A percentile compares a stretch with the other conserved stretches of the same genome.
phyloP scores from a whole-genome alignment of 2,329 filamentous ascomycete genomes.

The Monosporascus sp. region DNA sequence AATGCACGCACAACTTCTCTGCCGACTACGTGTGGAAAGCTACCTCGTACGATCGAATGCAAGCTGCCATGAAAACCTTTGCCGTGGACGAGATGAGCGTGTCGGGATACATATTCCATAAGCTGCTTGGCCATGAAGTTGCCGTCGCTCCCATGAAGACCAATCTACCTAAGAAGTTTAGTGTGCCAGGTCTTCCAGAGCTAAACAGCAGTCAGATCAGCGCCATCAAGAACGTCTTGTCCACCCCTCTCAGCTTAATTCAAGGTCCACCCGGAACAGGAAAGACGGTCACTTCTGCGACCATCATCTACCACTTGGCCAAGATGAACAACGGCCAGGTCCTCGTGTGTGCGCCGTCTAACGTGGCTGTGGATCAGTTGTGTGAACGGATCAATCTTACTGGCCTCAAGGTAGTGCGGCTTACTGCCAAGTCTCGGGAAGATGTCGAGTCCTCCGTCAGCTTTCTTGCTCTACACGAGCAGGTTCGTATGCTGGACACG shows the following conservation, averaged over 20 bases:
- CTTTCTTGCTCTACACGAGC: slow-evolving; percentile 91
- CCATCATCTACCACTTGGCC: slow-evolving; percentile 95
- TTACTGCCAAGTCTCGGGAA: slow-evolving; percentile 97
- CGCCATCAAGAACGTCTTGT: slow-evolving; percentile 90
- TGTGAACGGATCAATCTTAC: slow-evolving; percentile 95
- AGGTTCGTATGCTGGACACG: slow-evolving; percentile 95
- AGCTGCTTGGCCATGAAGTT: slow-evolving; percentile 90
- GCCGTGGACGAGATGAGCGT: slow-evolving; percentile 97
- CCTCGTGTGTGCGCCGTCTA: slow-evolving; percentile 92
- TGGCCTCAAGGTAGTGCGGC: slow-evolving; percentile 89
- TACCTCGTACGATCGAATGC: slow-evolving; percentile 98
- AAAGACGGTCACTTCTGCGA: slow-evolving; percentile 97
- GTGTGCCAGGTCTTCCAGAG: slow-evolving; percentile 87
- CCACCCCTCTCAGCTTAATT: slow-evolving; percentile 90
- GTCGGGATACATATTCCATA: slow-evolving; percentile 97
- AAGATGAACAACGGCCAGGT: slow-evolving; percentile 95
- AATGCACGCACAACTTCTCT: slow-evolving; percentile 96
- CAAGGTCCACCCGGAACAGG: slow-evolving; percentile 95
- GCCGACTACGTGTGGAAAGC: slow-evolving; percentile 99
- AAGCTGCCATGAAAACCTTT: slow-evolving; percentile 98
- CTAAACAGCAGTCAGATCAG: slow-evolving; percentile 94
- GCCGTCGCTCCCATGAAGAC: slow-evolving; percentile 93
- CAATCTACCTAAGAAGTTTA: slow-evolving; percentile 93
- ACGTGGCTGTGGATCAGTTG: slow-evolving; percentile 96
- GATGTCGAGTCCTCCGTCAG: slow-evolving; percentile 98